Conservation (phyloP, 2,329 filamentous ascomycete species). For the Talaromyces piceae region DNA sequence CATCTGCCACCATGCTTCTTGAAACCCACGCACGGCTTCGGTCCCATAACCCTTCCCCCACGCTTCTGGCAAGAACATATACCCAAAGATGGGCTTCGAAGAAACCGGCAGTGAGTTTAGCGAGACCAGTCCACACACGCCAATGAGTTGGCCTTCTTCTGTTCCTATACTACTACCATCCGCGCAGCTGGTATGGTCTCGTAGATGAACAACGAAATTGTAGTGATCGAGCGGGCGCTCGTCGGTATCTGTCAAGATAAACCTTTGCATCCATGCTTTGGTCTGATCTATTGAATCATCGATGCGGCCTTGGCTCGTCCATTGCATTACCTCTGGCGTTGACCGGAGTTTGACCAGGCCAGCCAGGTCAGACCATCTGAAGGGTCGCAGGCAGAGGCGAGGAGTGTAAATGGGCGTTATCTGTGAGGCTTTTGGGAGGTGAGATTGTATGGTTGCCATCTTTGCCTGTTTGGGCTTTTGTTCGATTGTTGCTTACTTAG, state of each 20-base stretch:
- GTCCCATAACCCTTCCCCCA: constrained; percentile 4
- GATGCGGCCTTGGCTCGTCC: background rate
- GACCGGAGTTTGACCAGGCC: background rate
- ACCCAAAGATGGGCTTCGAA: background rate
- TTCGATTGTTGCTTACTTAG: background rate
- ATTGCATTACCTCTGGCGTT: constrained; percentile 1
- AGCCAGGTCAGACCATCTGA: background rate
- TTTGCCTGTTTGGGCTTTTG: too few relatives aligned
- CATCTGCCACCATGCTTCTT: background rate
- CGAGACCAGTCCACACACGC: background rate
- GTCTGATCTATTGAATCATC: background rate
- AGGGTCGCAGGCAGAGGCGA: background rate
- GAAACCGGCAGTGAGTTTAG: background rate
- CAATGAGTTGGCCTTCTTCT: background rate
- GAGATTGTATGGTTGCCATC: background rate
- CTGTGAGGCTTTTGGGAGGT: background rate
- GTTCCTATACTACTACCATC: background rate
- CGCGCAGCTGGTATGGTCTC: background rate
- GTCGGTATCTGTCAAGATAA: background rate
- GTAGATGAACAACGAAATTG: background rate
- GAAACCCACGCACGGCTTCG: background rate
- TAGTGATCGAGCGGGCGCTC: background rate
- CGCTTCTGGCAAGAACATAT: constrained; percentile 3
- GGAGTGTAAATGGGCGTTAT: background rate
- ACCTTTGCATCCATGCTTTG: background rate